Evolutionary conservation across 768 basidiomycete species (phyloP).

Genomic region (Tulasnella sp.): DNA sequence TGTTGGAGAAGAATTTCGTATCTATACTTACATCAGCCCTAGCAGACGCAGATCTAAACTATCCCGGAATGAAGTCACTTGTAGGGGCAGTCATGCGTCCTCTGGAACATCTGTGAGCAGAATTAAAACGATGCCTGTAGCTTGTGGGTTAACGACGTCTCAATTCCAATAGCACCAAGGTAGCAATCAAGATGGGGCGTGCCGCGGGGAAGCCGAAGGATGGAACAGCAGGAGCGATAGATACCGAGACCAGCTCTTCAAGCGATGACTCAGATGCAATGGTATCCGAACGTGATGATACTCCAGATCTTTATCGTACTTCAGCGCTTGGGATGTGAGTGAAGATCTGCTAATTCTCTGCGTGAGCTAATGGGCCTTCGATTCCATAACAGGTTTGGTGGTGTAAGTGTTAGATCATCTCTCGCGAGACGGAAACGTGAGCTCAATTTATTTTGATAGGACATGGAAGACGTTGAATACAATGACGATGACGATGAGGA

Average conservation of each 20-base stretch:
- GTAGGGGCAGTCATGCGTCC: constrained; percentile 83
- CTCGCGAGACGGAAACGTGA: neutral
- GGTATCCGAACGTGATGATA: constrained; percentile 47
- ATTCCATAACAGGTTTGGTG: constrained; percentile 44
- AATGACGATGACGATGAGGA: constrained; percentile 45
- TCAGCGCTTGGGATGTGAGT: constrained; percentile 88
- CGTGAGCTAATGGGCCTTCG: neutral
- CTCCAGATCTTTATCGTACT: constrained; percentile 88
- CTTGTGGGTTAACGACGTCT: neutral
- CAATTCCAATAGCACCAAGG: constrained; percentile 53
- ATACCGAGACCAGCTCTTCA: constrained; percentile 31
- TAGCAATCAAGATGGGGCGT: constrained; percentile 97
- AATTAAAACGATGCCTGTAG: constrained; percentile 12
- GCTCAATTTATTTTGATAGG: constrained; percentile 33
- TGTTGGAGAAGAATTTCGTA: constrained; percentile 97
- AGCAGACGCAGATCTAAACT: constrained; percentile 89
- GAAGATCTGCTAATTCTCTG: neutral
- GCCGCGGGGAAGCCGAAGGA: constrained; percentile 55
- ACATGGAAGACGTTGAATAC: constrained; percentile 73
- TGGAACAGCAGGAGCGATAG: constrained; percentile 32
- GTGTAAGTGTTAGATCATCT: constrained; percentile 37
- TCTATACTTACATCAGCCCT: constrained; percentile 74
- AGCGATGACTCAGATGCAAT: constrained; percentile 33
- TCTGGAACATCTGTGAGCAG: constrained; percentile 70
- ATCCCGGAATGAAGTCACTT: constrained; percentile 74